Conservation (phyloP, 371 early-diverging fungal genomes). For the Chytridium lagenaria region DNA sequence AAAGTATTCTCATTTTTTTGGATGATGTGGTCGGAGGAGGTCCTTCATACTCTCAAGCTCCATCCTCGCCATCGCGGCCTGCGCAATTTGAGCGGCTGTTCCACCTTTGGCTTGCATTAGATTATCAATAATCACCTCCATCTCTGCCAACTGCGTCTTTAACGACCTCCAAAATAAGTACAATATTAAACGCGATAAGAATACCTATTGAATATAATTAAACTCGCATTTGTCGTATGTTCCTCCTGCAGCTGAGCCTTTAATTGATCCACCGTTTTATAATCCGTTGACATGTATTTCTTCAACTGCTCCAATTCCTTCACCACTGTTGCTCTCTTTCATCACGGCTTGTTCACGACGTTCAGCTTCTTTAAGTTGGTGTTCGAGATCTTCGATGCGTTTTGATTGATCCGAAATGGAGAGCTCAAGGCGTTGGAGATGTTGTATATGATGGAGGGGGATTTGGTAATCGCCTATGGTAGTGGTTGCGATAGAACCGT, state of each 20-base stretch:
- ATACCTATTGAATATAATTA: constrained; percentile 40
- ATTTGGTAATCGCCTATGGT: constrained; percentile 1
- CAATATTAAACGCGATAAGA: neutral
- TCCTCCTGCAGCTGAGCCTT: constrained; percentile 42
- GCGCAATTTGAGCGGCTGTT: constrained; percentile 2
- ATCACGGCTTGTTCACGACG: constrained; percentile 25
- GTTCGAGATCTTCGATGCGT: constrained; percentile 35
- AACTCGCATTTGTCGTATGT: constrained; percentile 36
- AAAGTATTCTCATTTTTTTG: neutral
- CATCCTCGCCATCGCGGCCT: constrained; percentile 9
- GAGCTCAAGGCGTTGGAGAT: constrained; percentile 16
- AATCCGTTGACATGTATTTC: constrained; percentile 34
- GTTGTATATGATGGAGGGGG: neutral
- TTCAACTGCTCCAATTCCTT: constrained; percentile 37
- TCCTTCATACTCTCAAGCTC: constrained; percentile 1
- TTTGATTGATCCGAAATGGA: constrained; percentile 31
- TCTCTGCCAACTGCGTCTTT: constrained; percentile 38
- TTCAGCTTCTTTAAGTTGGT: constrained; percentile 26
- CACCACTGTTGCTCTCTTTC: constrained; percentile 24
- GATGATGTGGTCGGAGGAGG: neutral
- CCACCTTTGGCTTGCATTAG: constrained; percentile 20
- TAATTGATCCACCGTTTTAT: constrained; percentile 32
- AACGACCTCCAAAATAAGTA: constrained; percentile 17
- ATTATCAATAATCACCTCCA: constrained; percentile 40
- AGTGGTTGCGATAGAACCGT: neutral